Evolutionary conservation across 2,329 filamentous ascomycete genomes (phyloP), one percentile per base, ranked within the genome.

Genomic region (Alternaria sp.): DNA sequence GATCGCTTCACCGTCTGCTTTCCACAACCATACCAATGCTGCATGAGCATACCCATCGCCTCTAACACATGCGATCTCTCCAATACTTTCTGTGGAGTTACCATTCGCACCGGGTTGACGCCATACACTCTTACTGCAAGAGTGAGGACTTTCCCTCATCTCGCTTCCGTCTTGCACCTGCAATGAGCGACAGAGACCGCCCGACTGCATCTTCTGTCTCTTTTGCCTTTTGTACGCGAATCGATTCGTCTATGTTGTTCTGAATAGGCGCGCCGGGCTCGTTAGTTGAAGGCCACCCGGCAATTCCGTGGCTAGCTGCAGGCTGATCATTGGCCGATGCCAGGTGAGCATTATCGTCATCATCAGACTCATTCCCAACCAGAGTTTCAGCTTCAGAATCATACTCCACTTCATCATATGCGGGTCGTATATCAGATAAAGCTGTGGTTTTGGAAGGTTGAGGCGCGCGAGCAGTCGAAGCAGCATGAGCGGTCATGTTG

Each of bases 401-500:
- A 64, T 43, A 34, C 49, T 57, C 22, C 41, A 53, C 2, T 11
- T 41, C 14, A 32, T 55, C 20, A 48, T 46, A 12, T 10, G 25
- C 14, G 51, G 54, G 46, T 64, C 59, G 51, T 64, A 32, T 4
- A 58, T 25, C 10, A 64, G 54, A 30, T 38, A 59, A 2, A 64
- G 34, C 22, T 62, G 22, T 14, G 50, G 51, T 11, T 22, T 32
- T 25, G 25, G 25, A 25, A 38, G 28, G 12, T 18, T 30, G 27
- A 62, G 38, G 9, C 20, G 22, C n/a, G 22, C 11, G 7, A 59
- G 43, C 38, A 44, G 16, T 18, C 25, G 45, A 49, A 32, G n/a
- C 22, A 18, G 32, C 34, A 49, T 53, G 3, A 36, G 20, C 46
- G 20, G 32, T 50, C 46, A 50, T 50, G 32, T 25, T 30, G 18